Conservation (phyloP, 2,329 filamentous ascomycete genomes). For the Tothia fuscella region DNA sequence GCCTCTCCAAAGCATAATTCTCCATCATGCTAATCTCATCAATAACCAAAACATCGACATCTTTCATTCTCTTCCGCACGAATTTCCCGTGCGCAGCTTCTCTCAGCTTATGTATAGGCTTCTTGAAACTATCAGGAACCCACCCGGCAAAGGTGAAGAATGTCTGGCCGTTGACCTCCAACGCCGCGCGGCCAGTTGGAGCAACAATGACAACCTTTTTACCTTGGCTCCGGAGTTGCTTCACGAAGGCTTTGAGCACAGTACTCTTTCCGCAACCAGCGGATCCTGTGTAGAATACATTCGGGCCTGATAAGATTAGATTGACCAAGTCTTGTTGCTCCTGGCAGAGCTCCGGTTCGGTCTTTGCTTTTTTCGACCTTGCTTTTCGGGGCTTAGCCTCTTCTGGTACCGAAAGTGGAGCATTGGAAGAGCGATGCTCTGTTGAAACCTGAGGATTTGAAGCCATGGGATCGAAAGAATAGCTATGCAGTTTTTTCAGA, state of each 20-base stretch:
- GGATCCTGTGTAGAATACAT: slow-evolving; percentile 54
- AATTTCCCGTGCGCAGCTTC: slow-evolving; percentile 22
- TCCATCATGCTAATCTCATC: slow-evolving; percentile 58
- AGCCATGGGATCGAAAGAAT: too few relatives aligned
- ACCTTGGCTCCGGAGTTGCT: slow-evolving; percentile 23
- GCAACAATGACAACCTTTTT: slow-evolving; percentile 41
- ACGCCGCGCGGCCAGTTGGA: slow-evolving; percentile 47
- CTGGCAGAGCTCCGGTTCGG: slow-evolving; percentile 24
- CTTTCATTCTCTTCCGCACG: slow-evolving; percentile 25
- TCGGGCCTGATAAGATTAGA: slow-evolving; percentile 38
- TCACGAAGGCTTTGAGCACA: slow-evolving; percentile 39
- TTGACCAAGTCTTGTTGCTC: slow-evolving; percentile 41
- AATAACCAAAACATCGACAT: slow-evolving; percentile 46
- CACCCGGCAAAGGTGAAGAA: slow-evolving; percentile 48
- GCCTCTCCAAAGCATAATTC: slow-evolving; percentile 39
- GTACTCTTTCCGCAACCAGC: slow-evolving; percentile 50
- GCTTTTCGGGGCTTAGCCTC: not conserved
- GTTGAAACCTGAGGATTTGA: too few relatives aligned
- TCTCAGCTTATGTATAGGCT: slow-evolving; percentile 26
- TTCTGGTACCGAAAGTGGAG: too few relatives aligned
- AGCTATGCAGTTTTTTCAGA: too few relatives aligned
- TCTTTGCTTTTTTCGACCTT: slow-evolving; percentile 1
- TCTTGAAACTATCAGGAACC: slow-evolving; percentile 36
- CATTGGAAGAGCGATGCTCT: too few relatives aligned
- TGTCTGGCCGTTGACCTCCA: slow-evolving; percentile 45